phyloP scores from a whole-genome alignment of 2,329 filamentous ascomycete genomes.

The Orbilia brochopaga region DNA sequence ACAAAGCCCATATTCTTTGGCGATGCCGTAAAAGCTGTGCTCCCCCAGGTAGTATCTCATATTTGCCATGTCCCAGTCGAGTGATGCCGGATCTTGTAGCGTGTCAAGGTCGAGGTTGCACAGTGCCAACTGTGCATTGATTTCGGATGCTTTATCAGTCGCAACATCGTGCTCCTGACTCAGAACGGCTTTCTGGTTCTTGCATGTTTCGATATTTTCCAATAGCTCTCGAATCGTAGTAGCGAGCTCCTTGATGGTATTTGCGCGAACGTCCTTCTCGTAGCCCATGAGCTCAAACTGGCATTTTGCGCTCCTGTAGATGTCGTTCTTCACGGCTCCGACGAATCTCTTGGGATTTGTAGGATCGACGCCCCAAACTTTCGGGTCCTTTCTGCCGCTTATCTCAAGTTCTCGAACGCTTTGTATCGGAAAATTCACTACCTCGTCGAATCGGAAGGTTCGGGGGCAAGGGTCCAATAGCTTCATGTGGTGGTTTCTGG shows the following conservation, averaged over 20 bases:
- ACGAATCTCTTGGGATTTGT: background rate
- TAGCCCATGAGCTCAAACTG: slow-evolving; percentile 10
- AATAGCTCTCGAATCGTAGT: background rate
- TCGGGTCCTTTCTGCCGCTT: slow-evolving; percentile 10
- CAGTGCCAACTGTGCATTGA: background rate
- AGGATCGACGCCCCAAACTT: background rate
- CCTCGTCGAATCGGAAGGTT: slow-evolving; percentile 2
- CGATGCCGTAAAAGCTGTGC: slow-evolving; percentile 12
- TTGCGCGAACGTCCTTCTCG: slow-evolving; percentile 4
- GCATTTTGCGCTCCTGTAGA: slow-evolving; percentile 8
- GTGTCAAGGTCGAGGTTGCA: background rate
- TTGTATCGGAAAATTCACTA: slow-evolving; percentile 5
- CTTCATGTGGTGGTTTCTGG: background rate
- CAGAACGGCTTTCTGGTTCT: background rate
- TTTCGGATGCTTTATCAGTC: background rate
- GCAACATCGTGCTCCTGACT: background rate
- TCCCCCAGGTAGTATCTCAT: background rate
- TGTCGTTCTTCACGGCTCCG: slow-evolving; percentile 9
- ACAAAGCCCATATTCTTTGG: slow-evolving; percentile 12
- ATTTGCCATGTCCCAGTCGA: background rate
- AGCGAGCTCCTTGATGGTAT: slow-evolving; percentile 3
- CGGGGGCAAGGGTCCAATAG: background rate
- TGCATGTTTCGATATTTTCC: background rate
- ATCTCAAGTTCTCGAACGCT: background rate
- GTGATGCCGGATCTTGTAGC: slow-evolving; percentile 5